These are phyloP conservation scores for Leishmania turanica DNA, from an alignment of 208 protist genomes.

Conservation along the genomic window DNA sequence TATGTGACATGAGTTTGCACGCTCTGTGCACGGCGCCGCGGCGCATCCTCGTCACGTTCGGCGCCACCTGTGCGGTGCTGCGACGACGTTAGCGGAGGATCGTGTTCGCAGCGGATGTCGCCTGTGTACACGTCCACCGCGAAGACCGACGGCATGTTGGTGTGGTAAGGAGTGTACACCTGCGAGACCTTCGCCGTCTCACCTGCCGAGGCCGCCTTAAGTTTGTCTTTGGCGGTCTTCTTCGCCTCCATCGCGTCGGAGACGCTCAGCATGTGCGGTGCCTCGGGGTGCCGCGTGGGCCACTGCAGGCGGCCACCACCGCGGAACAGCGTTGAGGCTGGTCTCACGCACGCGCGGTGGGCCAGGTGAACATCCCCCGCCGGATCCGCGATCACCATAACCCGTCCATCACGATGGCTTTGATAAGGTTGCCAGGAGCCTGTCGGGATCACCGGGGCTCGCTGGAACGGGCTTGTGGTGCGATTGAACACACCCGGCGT, in stretches of 20 bases:
- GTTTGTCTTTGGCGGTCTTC: slow-evolving; percentile 34
- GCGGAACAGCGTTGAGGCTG: slow-evolving; percentile 37
- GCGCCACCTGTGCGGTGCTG: background rate
- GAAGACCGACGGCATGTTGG: slow-evolving; percentile 48
- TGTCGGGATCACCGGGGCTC: slow-evolving; percentile 30
- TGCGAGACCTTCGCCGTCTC: slow-evolving; percentile 3
- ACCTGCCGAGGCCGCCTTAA: slow-evolving; percentile 26
- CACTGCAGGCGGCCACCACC: slow-evolving; percentile 46
- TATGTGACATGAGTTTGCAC: slow-evolving; percentile 24
- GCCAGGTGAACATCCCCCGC: slow-evolving; percentile 52
- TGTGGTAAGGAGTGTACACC: slow-evolving; percentile 37
- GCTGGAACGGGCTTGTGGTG: slow-evolving; percentile 21
- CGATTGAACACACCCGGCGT: slow-evolving; percentile 22
- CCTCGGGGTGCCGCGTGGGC: slow-evolving; percentile 29
- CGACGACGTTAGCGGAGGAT: slow-evolving; percentile 8
- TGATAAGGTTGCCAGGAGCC: slow-evolving; percentile 61
- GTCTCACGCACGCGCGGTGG: slow-evolving; percentile 44
- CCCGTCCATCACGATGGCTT: slow-evolving; percentile 6
- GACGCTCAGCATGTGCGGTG: slow-evolving; percentile 22
- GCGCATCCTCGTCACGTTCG: slow-evolving; percentile 2
- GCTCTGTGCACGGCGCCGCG: background rate
- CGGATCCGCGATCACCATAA: slow-evolving; percentile 49
- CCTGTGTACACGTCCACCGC: slow-evolving; percentile 46
- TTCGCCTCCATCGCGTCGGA: slow-evolving; percentile 25
- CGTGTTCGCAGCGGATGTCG: slow-evolving; percentile 37